Base-by-base conservation (phyloP, 805 yeast species). In the Sporopachydermia lactativora region DNA sequence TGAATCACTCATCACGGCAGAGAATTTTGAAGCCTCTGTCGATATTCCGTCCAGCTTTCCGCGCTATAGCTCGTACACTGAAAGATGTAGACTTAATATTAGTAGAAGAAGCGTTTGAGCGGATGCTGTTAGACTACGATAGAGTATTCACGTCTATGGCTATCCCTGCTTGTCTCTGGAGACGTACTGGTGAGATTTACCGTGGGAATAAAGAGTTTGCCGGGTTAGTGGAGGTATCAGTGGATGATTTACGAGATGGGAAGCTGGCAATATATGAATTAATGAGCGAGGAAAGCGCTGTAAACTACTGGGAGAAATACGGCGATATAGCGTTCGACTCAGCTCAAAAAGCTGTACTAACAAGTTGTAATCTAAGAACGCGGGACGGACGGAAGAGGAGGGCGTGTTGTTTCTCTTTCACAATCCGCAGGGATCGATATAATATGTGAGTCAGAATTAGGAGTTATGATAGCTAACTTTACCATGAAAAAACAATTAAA, bases 141-240 rank as follows among this genome's bases (percentile, higher is more conserved):
- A 68, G 97, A 28, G 96, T 89, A 3, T 89, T 89, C 61, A 86
- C 96, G 0, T 81, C 95, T 3, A 86, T 89, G 95, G 95, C 96
- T 4, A 85, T 89, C 45, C 97, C 97, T 1, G 96, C 96, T 1
- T 89, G 97, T 60, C 66, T 89, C 18, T 89, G 97, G 96, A 66
- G 97, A 55, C 77, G 97, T 50, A 88, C 97, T 0, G 97, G 97
- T 2, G 97, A 89, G 49, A 89, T 89, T 3, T 89, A 84, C 51
- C 61, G 96, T 45, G 97, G 96, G 1, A 89, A 89, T 58, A 86
- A 88, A 55, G 97, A 89, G 56, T 89, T 89, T 71, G 97, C 96
- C 0, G 81, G 88, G 1, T 59, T 89, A 42, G 96, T 89, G 2
- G 95, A 86, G 15, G 94, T 84, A 17, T 72, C 76, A 18, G 84